phyloP scores from a whole-genome alignment of 345 rosid genomes.

The Alliaria petiolata region DNA sequence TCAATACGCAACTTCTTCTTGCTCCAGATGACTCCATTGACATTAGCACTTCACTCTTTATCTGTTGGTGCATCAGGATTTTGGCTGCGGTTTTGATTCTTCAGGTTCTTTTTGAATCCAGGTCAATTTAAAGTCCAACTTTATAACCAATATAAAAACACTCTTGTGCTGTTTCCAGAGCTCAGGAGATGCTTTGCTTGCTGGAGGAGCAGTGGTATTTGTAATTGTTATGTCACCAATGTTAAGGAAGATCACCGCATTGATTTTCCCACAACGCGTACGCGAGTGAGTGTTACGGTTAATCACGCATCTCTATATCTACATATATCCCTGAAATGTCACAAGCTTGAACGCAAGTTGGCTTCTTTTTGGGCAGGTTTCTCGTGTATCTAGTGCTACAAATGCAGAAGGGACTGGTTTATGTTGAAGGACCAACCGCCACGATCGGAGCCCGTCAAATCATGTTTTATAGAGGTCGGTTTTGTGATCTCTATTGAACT shows the following conservation, averaged over 20 bases:
- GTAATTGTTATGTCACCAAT: constrained; percentile 40
- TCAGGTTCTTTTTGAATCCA: constrained; percentile 35
- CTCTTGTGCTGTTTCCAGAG: constrained; percentile 43
- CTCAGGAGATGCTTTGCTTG: constrained; percentile 63
- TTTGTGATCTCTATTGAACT: no score
- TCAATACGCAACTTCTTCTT: constrained; percentile 47
- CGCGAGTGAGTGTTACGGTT: neutral
- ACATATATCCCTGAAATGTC: no score
- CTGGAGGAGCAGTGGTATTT: constrained; percentile 43
- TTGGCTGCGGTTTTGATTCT: constrained; percentile 54
- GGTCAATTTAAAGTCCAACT: neutral
- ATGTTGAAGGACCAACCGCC: neutral
- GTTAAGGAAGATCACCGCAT: constrained; percentile 37
- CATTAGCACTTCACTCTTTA: constrained; percentile 51
- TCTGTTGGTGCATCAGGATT: constrained; percentile 65
- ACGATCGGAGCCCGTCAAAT: no score
- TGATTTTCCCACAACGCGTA: neutral
- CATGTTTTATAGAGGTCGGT: no score
- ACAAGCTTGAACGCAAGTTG: neutral
- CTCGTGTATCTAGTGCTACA: neutral
- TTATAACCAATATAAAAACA: neutral
- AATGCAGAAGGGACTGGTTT: neutral
- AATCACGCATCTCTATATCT: neutral
- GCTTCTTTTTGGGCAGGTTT: constrained; percentile 46
- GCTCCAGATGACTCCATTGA: constrained; percentile 70